Base-by-base conservation (phyloP, 805 yeast genomes). In the Dipodascus albidus region DNA sequence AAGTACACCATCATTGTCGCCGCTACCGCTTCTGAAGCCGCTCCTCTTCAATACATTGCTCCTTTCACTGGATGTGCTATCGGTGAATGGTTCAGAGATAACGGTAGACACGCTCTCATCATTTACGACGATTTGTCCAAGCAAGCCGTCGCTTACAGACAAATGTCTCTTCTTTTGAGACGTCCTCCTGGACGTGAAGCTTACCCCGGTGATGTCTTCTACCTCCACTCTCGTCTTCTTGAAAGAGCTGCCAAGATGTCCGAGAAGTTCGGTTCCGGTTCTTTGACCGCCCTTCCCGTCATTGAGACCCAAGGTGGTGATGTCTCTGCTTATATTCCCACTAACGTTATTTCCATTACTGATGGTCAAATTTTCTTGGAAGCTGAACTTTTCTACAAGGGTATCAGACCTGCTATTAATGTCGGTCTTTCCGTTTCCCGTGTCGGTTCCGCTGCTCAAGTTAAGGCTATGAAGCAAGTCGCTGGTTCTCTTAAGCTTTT, bases 31-130 rank as follows among this genome's bases (percentile, higher is more conserved):
- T 93, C 99, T 60, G 99, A 93, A 82, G 99, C 99, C 67, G 99
- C 99, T 75, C 99, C 99, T 75, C 82, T 93, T 76, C 99, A 93
- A 82, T 93, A 89, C 82, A 79, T 93, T 74, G 98, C 99, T 80
- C 99, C 99, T 74, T 93, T 93, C 96, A 88, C 99, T 67, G 99
- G 90, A 65, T 85, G 96, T 74, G 96, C 99, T 70, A 90, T 93
- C 74, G 96, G 98, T 80, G 99, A 93, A 81, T 93, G 99, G 99
- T 93, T 93, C 95, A 88, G 99, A 83, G 99, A 93, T 82, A 93
- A 91, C 77, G 96, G 96, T 73, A 87, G 77, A 75, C 98, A 93
- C 77, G 95, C 98, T 67, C 80, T 91, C 78, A 93, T 91, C 75
- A 78, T 88, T 83, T 91, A 80, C 78, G 98, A 91, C 75, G 98